Evolutionary conservation across 306 rosid species (phyloP), one percentile per base, ranked within the genome.

Genomic region (Cicer pinnatifidum): DNA sequence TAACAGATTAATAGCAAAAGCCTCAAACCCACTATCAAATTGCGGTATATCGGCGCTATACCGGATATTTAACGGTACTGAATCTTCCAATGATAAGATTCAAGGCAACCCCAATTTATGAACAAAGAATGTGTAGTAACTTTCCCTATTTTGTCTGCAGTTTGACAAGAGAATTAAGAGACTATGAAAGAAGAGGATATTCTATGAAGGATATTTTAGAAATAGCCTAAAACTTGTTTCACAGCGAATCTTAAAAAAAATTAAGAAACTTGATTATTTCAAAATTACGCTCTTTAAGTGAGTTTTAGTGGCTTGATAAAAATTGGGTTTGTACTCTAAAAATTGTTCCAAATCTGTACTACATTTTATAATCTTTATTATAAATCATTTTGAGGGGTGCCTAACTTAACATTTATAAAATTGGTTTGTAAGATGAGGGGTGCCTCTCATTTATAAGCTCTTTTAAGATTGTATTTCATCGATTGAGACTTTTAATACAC

Each of bases 161-260:
- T 19, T 75, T 63, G 59, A 75, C 46, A 51, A 64, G 63, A 48
- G 57, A 75, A 61, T 41, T 17, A 3, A 20, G 72, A 51, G 56
- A 19, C 64, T 13, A 7, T 75, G 33, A 75, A 23, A 9, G 56
- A 54, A 39, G 35, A 37, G 6, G 64, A 15, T 56, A 43, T 43
- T 13, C 12, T 53, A 66, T 16, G 56, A 56, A 66, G 23, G 67
- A 38, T 41, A 40, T 37, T 59, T 68, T 77, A 19, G 33, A 28
- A 46, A 37, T 77, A 17, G 12, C 33, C 33, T 23, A 58, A 28
- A 11, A 10, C 35, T 1, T 6, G 8, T 35, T 50, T 75, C 43
- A 48, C 54, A 19, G 9, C 7, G 19, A 45, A 48, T 38, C 50
- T 11, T 45, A 11, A 61, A 50, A 50, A 61, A 7, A 10, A 39